Percentiles rank a stretch among this genome's conserved stretches.
phyloP scores from a whole-genome alignment of 2,329 filamentous ascomycete species.

The Colletotrichum destructivum region DNA sequence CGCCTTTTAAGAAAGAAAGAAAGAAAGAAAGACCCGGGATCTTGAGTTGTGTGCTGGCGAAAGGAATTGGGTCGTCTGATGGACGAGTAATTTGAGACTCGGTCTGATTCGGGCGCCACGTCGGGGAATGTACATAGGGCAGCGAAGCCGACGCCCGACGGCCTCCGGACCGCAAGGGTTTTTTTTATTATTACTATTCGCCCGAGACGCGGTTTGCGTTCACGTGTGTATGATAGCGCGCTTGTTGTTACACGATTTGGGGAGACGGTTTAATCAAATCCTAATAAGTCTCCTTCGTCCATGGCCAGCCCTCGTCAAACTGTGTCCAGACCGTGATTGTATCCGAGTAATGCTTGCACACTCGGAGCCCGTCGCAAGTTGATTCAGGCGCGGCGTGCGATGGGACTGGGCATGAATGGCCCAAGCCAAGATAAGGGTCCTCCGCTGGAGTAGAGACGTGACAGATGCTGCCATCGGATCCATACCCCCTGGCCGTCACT shows the following conservation, averaged over 20 bases:
- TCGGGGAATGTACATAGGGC: conserved; percentile 20
- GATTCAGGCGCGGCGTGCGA: too few species aligned
- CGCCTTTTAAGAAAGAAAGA: conserved; percentile 13
- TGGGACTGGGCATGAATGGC: too few species aligned
- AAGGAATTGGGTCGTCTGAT: background rate
- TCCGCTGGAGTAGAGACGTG: too few species aligned
- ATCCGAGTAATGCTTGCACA: too few species aligned
- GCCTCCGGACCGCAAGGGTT: background rate
- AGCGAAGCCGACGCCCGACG: background rate
- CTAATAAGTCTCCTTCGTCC: conserved; percentile 19
- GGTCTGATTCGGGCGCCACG: too few species aligned
- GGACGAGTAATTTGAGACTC: too few species aligned
- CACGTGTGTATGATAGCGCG: conserved; percentile 31
- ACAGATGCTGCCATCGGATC: too few species aligned
- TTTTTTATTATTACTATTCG: conserved; percentile 5
- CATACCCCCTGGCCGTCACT: too few species aligned
- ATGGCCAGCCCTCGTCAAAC: background rate
- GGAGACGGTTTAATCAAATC: conserved; percentile 20
- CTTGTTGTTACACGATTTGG: conserved; percentile 23
- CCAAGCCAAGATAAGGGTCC: too few species aligned
- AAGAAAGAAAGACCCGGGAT: too few species aligned
- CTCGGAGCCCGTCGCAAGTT: too few species aligned
- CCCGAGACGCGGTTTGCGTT: conserved; percentile 14
- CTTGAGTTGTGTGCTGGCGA: background rate
- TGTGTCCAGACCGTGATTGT: background rate